phyloP scores from a whole-genome alignment of 1,139 yeast species.

The Suhomyces choctaworum region DNA sequence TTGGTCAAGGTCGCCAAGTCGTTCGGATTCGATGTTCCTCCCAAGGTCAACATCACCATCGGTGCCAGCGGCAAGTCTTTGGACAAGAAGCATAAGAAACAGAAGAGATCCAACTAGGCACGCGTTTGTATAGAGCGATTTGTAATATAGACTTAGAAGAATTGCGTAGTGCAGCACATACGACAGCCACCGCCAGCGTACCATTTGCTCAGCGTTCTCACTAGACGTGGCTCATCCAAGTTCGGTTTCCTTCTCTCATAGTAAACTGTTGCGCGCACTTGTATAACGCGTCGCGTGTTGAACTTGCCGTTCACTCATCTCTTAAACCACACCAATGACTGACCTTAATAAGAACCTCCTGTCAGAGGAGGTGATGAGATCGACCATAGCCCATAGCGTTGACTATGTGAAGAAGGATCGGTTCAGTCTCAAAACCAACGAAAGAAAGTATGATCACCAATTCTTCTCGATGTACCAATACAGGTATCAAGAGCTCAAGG shows the following conservation, averaged over 20 bases:
- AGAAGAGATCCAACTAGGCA: slow-evolving; percentile 30
- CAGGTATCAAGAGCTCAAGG: slow-evolving; percentile 56
- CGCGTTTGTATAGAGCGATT: background rate
- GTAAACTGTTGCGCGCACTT: no score
- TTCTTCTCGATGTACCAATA: slow-evolving; percentile 73
- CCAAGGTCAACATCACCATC: slow-evolving; percentile 92
- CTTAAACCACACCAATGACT: slow-evolving; percentile 3
- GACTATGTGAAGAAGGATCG: slow-evolving; percentile 8
- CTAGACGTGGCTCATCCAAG: no score
- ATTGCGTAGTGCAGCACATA: slow-evolving; percentile 3
- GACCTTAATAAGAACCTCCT: slow-evolving; percentile 9
- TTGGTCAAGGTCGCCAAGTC: slow-evolving; percentile 92
- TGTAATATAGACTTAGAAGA: background rate
- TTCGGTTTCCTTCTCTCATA: background rate
- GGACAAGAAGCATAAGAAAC: slow-evolving; percentile 52
- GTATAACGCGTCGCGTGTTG: background rate
- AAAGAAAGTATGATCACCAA: slow-evolving; percentile 63
- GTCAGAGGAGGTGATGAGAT: slow-evolving; percentile 1
- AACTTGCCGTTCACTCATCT: no score
- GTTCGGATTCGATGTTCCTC: slow-evolving; percentile 93
- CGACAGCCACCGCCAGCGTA: no score
- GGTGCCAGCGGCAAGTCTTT: slow-evolving; percentile 83
- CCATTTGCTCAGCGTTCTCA: no score
- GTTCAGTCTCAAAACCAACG: slow-evolving; percentile 7
- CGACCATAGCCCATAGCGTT: background rate